Conservation (phyloP, 2,329 filamentous ascomycete genomes). For the Colletotrichum neosansevieriae region DNA sequence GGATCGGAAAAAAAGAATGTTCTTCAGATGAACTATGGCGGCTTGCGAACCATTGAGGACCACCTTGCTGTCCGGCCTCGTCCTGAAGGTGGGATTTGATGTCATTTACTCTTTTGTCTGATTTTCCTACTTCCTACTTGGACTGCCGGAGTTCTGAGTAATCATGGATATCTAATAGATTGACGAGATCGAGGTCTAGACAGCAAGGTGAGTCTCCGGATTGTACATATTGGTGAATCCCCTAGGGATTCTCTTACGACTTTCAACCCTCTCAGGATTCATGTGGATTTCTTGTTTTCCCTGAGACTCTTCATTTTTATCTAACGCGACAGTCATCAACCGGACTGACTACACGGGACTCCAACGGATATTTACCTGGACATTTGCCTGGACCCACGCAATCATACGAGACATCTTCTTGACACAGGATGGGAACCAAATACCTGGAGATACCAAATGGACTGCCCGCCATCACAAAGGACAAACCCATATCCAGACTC, state of each 20-base stretch:
- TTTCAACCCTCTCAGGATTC: conserved; percentile 8
- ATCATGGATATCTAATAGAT: conserved; percentile 37
- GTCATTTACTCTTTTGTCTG: conserved; percentile 33
- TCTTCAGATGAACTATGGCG: conserved; percentile 22
- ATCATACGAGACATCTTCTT: conserved; percentile 1
- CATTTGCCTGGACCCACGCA: conserved; percentile 12
- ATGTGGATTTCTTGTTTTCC: not conserved
- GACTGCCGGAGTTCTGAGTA: conserved; percentile 40
- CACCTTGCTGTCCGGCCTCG: conserved; percentile 41
- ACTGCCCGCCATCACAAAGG: not conserved
- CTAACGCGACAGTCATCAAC: conserved; percentile 24
- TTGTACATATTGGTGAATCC: conserved; percentile 36
- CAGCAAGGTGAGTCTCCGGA: conserved; percentile 42
- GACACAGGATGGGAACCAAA: not conserved
- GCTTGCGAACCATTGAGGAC: conserved; percentile 24
- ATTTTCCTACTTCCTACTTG: conserved; percentile 36
- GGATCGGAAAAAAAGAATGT: conserved; percentile 38
- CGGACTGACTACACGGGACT: conserved; percentile 19
- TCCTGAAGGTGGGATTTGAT: conserved; percentile 38
- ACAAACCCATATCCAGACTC: not conserved
- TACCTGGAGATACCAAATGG: conserved; percentile 12
- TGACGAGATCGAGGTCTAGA: conserved; percentile 38
- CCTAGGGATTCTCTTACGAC: conserved; percentile 14
- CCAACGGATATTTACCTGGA: conserved; percentile 14
- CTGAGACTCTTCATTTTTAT: conserved; percentile 10